These are phyloP conservation scores for Helichrysum umbraculigerum DNA, from an alignment of 129 eudicot species.

Conservation along the genomic window DNA sequence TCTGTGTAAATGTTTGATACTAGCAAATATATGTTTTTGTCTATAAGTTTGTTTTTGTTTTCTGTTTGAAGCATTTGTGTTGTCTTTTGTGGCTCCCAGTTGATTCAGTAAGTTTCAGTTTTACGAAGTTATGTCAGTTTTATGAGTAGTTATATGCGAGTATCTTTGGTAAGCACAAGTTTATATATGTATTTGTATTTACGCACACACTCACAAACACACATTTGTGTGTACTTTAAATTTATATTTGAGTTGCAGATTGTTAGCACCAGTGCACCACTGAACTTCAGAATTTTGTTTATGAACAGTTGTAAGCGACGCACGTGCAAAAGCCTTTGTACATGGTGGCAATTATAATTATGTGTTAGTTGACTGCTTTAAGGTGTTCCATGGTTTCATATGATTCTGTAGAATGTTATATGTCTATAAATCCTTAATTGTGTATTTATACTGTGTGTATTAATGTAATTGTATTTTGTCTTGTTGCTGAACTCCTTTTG, in stretches of 20 bases:
- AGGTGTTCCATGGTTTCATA: background rate
- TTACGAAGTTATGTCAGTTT: too few relatives aligned
- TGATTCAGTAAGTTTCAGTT: too few relatives aligned
- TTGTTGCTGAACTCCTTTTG: slow-evolving; percentile 17
- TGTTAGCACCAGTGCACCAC: background rate
- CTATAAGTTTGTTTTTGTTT: background rate
- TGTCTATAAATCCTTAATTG: background rate
- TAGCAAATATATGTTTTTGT: background rate
- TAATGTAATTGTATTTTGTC: background rate
- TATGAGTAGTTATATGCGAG: too few relatives aligned
- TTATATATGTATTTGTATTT: background rate
- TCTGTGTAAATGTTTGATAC: background rate
- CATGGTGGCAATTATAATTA: background rate
- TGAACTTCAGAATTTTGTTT: background rate
- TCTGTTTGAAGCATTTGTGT: background rate
- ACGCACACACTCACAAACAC: background rate
- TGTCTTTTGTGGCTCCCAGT: too few relatives aligned
- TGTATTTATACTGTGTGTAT: background rate
- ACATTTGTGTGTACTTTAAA: background rate
- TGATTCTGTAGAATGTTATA: background rate
- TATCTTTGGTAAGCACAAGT: too few relatives aligned
- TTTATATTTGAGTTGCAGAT: background rate
- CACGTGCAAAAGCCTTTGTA: too few relatives aligned
- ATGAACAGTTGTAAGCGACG: slow-evolving; percentile 1
- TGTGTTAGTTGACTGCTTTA: background rate